Evolutionary conservation across 2,329 filamentous ascomycete species (phyloP), one percentile per base, ranked within the genome.

Genomic region (Neofusicoccum umdonicola): DNA sequence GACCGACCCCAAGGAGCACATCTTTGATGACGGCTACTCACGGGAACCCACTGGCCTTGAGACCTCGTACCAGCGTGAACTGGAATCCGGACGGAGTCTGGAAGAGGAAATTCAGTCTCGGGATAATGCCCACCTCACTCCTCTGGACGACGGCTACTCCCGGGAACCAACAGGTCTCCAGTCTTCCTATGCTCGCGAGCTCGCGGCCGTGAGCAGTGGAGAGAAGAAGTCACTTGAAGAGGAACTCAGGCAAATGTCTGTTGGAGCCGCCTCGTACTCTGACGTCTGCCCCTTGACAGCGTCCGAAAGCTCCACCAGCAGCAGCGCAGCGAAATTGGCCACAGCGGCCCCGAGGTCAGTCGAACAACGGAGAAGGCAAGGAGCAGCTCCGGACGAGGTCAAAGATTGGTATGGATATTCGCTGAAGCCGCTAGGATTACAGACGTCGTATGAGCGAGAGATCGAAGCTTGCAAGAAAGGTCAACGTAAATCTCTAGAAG

Each of bases 381-480:
- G 42, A 60, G 31, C 39, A 39, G 50, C 61, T 44, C 61, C 61
- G 41, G 61, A 63, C 27, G 61, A 54, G 50, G 41, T 54, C 61
- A 56, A 63, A 54, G 62, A 68, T 39, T 65, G 65, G 56, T 61
- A 65, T 57, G 66, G 66, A 15, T 69, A 66, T 52, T 64, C 68
- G n/a, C 66, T 63, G n/a, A 65, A 61, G 45, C 66, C 67, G 5
- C 67, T 66, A 44, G 67, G 68, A 17, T 62, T 68, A 17, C 62
- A 69, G 57, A 67, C 66, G 37, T 60, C 65, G 13, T 68, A 61
- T 60, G 47, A 27, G n/a, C 64, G 37, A n/a, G 68, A 69, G 64
- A 27, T 27, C 50, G 51, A 42, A 19, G 57, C 51, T 22, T 64
- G 51, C 48, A 37, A 45, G 22, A 64, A 56, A 12, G 65, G 62